Conservation (phyloP, 2,329 filamentous ascomycete genomes). For the Exophiala spinifera region DNA sequence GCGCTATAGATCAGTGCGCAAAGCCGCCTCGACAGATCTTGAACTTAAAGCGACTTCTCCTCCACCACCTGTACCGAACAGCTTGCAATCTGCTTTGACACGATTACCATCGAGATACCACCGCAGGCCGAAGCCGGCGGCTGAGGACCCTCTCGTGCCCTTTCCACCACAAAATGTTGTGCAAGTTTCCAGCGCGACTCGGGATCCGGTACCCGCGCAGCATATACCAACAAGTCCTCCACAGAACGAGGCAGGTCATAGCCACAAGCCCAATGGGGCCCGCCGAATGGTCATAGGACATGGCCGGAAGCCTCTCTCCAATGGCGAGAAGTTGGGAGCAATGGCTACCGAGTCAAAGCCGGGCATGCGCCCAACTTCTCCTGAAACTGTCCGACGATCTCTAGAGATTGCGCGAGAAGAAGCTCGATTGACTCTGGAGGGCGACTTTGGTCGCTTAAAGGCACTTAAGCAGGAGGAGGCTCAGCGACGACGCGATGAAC, state of each 20-base stretch:
- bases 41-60: constrained; percentile 9
- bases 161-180: not conserved
- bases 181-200: not conserved
- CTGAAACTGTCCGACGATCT: constrained; percentile 13
- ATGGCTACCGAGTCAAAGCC: constrained; percentile 1
- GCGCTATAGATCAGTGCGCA: constrained; percentile 58
- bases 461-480: constrained; percentile 18
- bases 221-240: not conserved
- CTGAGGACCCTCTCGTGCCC: not conserved
- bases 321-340: not conserved
- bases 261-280: not conserved
- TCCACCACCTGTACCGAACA: constrained; percentile 8
- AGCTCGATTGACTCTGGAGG: constrained; percentile 28
- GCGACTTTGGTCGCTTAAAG: constrained; percentile 24
- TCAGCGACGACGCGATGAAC: constrained; percentile 12
- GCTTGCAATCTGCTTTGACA: constrained; percentile 10
- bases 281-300: constrained; percentile 9
- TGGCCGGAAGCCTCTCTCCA: not conserved
- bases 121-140: constrained; percentile 5
- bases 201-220: not conserved
- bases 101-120: constrained; percentile 22
- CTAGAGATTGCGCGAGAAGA: constrained; percentile 28
- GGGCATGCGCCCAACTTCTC: not conserved
- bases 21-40: constrained; percentile 33
- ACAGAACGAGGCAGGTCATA: not conserved